phyloP scores from a whole-genome alignment of 305 asterid genomes.

The Solanum hybrid region DNA sequence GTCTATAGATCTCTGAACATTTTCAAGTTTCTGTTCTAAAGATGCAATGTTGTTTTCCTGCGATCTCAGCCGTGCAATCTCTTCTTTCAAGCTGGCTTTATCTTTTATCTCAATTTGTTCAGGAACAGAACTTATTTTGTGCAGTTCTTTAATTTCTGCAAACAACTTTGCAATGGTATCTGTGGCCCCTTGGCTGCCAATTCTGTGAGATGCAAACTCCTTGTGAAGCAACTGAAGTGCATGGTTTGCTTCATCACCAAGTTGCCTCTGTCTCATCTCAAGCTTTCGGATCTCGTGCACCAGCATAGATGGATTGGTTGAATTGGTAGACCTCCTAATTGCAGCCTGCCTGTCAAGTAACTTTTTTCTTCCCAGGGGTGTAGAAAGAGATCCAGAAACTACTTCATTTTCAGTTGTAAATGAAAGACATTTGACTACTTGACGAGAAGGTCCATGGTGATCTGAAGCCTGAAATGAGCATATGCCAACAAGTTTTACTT shows the following conservation, averaged over 20 bases:
- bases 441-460: conserved; percentile 54
- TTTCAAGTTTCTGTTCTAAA: conserved; percentile 70
- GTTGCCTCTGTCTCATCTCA: conserved; percentile 78
- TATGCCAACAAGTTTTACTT: background rate
- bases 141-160: conserved; percentile 69
- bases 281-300: conserved; percentile 77
- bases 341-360: conserved; percentile 28
- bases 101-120: conserved; percentile 45
- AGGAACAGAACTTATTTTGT: conserved; percentile 33
- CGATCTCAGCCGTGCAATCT: conserved; percentile 71
- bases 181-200: conserved; percentile 56
- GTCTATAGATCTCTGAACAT: conserved; percentile 42
- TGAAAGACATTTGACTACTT: conserved; percentile 65
- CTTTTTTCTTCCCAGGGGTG: conserved; percentile 28
- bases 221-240: conserved; percentile 89
- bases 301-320: conserved; percentile 43
- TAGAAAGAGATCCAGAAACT: conserved; percentile 20
- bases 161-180: conserved; percentile 69
- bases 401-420: conserved; percentile 36
- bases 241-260: conserved; percentile 87
- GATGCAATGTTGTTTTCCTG: conserved; percentile 60
- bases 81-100: conserved; percentile 70
- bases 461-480: conserved; percentile 50
- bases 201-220: conserved; percentile 72
- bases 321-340: conserved; percentile 31